Conservation (phyloP, 495 filamentous ascomycete species). For the Acidiella bohemica region DNA sequence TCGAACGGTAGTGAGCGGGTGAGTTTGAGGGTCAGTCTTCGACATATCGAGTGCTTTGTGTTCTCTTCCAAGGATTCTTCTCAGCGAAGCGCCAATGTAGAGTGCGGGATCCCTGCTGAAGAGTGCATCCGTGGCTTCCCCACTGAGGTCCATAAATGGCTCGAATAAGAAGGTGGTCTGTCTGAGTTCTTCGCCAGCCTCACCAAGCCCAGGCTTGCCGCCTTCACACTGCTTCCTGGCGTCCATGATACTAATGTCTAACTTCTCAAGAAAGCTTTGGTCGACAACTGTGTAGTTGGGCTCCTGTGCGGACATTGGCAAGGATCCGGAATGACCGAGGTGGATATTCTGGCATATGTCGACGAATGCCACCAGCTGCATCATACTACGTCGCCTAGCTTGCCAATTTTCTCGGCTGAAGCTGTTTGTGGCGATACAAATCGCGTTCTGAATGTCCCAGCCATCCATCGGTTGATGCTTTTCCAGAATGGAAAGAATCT, state of each 20-base stretch:
- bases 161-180: conserved; percentile 1
- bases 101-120: background rate
- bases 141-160: conserved; percentile 4
- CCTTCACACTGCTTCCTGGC: background rate
- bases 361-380: conserved; percentile 15
- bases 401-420: conserved; percentile 8
- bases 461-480: conserved; percentile 7
- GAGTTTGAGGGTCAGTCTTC: background rate
- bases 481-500: conserved; percentile 4
- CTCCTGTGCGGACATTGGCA: conserved; percentile 12
- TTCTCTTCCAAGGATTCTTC: background rate
- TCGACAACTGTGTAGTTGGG: conserved; percentile 1
- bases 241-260: background rate
- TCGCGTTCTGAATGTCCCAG: conserved; percentile 11
- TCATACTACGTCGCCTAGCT: conserved; percentile 1
- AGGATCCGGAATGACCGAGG: background rate
- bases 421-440: conserved; percentile 11
- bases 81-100: conserved; percentile 2
- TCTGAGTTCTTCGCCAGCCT: background rate
- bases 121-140: background rate
- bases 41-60: background rate
- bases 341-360: conserved; percentile 5
- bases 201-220: background rate
- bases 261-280: background rate
- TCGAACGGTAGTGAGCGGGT: no score